Evolutionary conservation across 768 basidiomycete species (phyloP).

Genomic region (Macrolepiota albuminosa): DNA sequence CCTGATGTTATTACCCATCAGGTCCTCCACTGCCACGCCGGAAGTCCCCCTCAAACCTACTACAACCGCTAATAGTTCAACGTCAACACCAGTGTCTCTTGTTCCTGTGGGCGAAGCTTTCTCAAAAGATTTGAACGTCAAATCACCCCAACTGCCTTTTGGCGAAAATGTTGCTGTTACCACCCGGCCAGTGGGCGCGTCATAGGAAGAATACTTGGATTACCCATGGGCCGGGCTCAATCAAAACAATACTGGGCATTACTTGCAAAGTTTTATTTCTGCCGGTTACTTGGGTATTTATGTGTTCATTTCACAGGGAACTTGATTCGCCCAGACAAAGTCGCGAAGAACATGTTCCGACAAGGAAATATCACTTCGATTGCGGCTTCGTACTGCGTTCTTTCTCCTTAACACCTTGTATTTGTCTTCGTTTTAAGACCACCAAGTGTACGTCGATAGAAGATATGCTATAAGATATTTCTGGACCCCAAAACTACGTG

Average conservation of each 20-base stretch:
- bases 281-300: conserved; percentile 38
- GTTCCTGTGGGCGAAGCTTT: conserved; percentile 31
- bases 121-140: conserved; percentile 44
- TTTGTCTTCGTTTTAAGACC: conserved; percentile 29
- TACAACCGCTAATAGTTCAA: conserved; percentile 31
- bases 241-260: conserved; percentile 9
- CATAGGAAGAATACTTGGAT: conserved; percentile 23
- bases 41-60: conserved; percentile 35
- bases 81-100: conserved; percentile 24
- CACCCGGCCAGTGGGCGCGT: conserved; percentile 38
- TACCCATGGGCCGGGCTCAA: conserved; percentile 8
- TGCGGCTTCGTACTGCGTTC: conserved; percentile 12
- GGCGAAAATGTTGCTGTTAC: conserved; percentile 57
- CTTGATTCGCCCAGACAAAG: conserved; percentile 14
- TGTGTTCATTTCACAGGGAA: conserved; percentile 31
- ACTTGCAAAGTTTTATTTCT: conserved; percentile 20
- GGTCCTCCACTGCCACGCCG: conserved; percentile 40
- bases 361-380: conserved; percentile 14
- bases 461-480: conserved; percentile 28
- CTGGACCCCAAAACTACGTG: conserved; percentile 3
- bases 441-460: conserved; percentile 33
- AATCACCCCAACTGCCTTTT: conserved; percentile 56
- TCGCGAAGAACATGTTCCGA: conserved; percentile 10
- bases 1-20: conserved; percentile 26
- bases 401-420: conserved; percentile 23